phyloP scores from a whole-genome alignment of 352 stramenopile genomes.

The Phytophthora multivora region DNA sequence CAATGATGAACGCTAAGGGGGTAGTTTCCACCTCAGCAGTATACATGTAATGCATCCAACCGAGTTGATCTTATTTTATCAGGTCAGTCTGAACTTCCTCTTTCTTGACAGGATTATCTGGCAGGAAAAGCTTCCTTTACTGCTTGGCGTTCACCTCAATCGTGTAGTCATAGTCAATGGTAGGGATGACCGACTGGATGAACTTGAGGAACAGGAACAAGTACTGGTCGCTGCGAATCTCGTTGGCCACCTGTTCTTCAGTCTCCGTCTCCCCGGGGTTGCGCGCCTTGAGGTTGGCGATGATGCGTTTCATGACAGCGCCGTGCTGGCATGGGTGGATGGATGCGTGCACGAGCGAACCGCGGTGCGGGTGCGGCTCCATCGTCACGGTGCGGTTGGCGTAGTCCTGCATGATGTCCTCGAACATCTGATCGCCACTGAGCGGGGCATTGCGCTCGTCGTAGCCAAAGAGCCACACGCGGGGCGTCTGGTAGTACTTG shows the following conservation, averaged over 20 bases:
- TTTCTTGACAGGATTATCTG: too few species aligned
- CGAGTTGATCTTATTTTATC: background rate
- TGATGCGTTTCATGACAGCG: conserved; percentile 98
- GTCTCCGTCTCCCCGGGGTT: conserved; percentile 35
- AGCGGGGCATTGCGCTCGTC: conserved; percentile 91
- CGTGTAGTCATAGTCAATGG: conserved; percentile 99
- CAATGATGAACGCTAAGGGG: too few species aligned
- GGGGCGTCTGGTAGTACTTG: conserved; percentile 99
- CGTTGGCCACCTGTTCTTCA: conserved; percentile 33
- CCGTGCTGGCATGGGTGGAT: conserved; percentile 99
- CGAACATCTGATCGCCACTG: conserved; percentile 94
- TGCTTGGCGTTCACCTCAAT: conserved; percentile 93
- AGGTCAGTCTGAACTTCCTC: background rate
- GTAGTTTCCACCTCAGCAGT: too few species aligned
- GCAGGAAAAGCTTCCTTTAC: conserved; percentile 16
- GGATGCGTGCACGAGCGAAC: conserved; percentile 87
- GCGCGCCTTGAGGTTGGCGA: conserved; percentile 91
- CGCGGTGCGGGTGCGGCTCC: conserved; percentile 96
- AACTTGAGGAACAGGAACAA: conserved; percentile 99
- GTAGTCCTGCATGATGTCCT: conserved; percentile 99
- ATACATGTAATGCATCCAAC: too few species aligned
- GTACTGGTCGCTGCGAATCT: conserved; percentile 96
- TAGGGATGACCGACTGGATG: conserved; percentile 98
- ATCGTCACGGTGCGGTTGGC: conserved; percentile 99
- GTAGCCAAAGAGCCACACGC: conserved; percentile 98